Evolutionary conservation across 1,139 yeast genomes (phyloP).

Genomic region (Hansenula sp.): DNA sequence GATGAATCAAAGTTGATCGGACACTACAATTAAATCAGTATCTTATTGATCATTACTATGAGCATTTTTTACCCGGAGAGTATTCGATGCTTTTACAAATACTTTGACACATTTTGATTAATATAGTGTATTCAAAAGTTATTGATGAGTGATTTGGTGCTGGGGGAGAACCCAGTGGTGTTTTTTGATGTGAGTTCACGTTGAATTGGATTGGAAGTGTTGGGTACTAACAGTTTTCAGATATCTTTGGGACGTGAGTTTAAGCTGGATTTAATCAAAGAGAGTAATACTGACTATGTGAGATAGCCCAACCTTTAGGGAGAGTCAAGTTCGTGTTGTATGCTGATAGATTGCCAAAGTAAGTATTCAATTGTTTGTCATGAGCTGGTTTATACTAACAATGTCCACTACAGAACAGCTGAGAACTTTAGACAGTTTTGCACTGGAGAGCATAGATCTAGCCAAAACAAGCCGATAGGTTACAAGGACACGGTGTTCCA

Average conservation of each 20-base stretch:
- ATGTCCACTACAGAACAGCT: conserved; percentile 28
- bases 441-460: conserved; percentile 43
- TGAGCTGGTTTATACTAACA: neutral
- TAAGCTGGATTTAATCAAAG: neutral
- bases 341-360: conserved; percentile 36
- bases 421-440: conserved; percentile 54
- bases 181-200: conserved; percentile 33
- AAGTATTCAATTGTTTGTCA: conserved; percentile 23
- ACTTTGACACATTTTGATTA: no score
- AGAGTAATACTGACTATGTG: neutral
- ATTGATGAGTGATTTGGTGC: neutral
- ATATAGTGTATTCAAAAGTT: no score
- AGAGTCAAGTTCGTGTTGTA: conserved; percentile 42
- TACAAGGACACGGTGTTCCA: conserved; percentile 25
- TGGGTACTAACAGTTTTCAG: conserved; percentile 1
- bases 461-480: conserved; percentile 31
- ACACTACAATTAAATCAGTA: no score
- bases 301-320: conserved; percentile 28
- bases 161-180: conserved; percentile 29
- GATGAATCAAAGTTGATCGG: no score
- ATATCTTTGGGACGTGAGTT: neutral
- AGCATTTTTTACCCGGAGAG: no score
- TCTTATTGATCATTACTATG: no score
- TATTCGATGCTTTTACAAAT: no score
- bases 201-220: neutral